These are phyloP conservation scores for Candida easanensis DNA, from an alignment of 805 yeast genomes.

Conservation along the genomic window DNA sequence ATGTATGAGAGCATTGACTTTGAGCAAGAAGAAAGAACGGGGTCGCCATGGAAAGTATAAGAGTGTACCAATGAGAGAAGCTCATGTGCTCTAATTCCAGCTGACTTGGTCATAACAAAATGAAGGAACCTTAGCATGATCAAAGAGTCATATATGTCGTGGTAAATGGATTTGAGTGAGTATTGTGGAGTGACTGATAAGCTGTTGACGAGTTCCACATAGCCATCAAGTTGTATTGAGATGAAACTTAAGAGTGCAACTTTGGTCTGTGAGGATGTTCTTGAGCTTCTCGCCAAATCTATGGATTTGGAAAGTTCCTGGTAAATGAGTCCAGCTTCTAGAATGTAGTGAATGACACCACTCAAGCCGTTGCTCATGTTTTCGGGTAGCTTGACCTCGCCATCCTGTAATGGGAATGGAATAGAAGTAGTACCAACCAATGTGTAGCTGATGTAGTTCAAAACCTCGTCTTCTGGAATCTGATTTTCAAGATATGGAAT, in stretches of 20 bases:
- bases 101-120: constrained; percentile 37
- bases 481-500: constrained; percentile 34
- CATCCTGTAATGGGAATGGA: constrained; percentile 43
- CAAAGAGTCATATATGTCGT: constrained; percentile 48
- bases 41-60: constrained; percentile 64
- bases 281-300: constrained; percentile 26
- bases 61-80: constrained; percentile 52
- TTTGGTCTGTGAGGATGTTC: constrained; percentile 39
- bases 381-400: constrained; percentile 42
- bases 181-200: constrained; percentile 38
- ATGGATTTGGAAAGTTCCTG: constrained; percentile 38
- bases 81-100: constrained; percentile 40
- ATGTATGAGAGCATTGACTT: constrained; percentile 41
- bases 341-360: constrained; percentile 49
- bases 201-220: constrained; percentile 41
- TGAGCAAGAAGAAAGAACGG: constrained; percentile 42
- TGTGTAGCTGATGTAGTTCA: constrained; percentile 49
- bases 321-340: constrained; percentile 74
- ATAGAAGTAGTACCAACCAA: constrained; percentile 62
- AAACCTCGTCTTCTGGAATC: constrained; percentile 39
- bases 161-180: constrained; percentile 30
- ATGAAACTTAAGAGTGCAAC: constrained; percentile 57
- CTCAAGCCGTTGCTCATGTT: constrained; percentile 54
- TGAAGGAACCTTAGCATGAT: constrained; percentile 56
- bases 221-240: constrained; percentile 38